These are phyloP conservation scores for Juncus effusus DNA, from an alignment of 176 grass and related monocot genomes.

Conservation along the genomic window DNA sequence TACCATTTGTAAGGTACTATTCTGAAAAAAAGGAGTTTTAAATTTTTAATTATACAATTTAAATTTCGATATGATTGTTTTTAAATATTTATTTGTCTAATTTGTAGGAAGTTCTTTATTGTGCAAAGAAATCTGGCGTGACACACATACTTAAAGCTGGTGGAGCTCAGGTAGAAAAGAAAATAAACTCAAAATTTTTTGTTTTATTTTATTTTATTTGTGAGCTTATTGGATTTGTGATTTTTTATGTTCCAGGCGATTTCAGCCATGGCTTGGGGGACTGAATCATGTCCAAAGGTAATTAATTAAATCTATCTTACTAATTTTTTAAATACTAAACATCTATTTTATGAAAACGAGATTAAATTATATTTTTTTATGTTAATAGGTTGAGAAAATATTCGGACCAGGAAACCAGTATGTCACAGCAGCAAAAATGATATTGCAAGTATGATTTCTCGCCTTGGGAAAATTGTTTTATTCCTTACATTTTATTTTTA, in stretches of 20 bases:
- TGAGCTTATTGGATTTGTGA: constrained; percentile 18
- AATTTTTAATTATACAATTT: neutral
- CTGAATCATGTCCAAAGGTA: constrained; percentile 84
- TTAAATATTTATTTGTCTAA: neutral
- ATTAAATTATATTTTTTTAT: constrained; percentile 11
- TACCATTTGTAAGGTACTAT: constrained; percentile 91
- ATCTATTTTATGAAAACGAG: neutral
- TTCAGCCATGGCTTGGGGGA: constrained; percentile 96
- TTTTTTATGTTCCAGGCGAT: constrained; percentile 52
- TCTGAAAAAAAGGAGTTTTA: neutral
- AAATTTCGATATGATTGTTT: neutral
- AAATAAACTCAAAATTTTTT: neutral
- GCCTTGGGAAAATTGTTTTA: no score
- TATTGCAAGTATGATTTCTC: constrained; percentile 71
- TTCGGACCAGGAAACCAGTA: constrained; percentile 99
- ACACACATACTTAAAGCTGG: constrained; percentile 94
- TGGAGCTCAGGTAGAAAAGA: constrained; percentile 83
- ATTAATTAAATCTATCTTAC: neutral
- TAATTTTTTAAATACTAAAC: neutral
- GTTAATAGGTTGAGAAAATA: constrained; percentile 76
- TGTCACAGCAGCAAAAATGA: constrained; percentile 99
- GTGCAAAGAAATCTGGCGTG: constrained; percentile 91
- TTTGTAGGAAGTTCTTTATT: constrained; percentile 90
- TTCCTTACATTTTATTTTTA: no score
- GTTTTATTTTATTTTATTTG: neutral